Conservation (phyloP, 2,329 filamentous ascomycete species). For the Sporothrix phasma region DNA sequence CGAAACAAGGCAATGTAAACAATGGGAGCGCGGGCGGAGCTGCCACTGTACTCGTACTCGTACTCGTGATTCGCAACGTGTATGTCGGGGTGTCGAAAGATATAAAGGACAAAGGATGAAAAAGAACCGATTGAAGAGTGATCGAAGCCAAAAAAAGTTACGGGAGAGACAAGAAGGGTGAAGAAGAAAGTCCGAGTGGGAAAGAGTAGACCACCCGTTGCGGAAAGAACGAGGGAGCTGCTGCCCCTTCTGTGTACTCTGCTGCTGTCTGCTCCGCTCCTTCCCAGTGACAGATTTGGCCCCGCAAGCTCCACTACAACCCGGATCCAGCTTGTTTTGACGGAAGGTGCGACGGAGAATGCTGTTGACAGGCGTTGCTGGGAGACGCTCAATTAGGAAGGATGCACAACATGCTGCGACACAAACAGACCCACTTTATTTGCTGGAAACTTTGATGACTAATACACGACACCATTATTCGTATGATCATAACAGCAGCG, state of each 20-base stretch:
- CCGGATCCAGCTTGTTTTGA: slow-evolving; percentile 8
- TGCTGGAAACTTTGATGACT: not conserved
- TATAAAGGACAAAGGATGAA: not conserved
- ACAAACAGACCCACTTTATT: not conserved
- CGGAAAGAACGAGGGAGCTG: not conserved
- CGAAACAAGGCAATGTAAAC: not conserved
- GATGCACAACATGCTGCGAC: slow-evolving; percentile 1
- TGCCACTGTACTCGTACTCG: not conserved
- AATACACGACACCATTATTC: not conserved
- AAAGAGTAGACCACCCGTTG: not conserved
- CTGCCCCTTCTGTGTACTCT: not conserved
- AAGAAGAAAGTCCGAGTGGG: not conserved
- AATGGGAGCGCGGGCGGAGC: not conserved
- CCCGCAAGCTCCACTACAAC: not conserved
- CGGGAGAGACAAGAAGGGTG: not conserved
- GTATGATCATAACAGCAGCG: too few species aligned
- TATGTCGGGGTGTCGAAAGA: not conserved
- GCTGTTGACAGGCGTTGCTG: slow-evolving; percentile 14
- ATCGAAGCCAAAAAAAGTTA: not conserved
- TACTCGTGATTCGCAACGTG: not conserved
- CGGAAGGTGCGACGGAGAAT: slow-evolving; percentile 5
- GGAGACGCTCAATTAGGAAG: slow-evolving; percentile 6
- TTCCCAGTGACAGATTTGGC: not conserved
- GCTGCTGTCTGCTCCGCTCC: not conserved
- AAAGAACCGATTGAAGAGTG: not conserved